Percentiles rank a stretch among this genome's conserved stretches.
Conservation (phyloP, 805 yeast genomes). For the Yueomyces sinensis region DNA sequence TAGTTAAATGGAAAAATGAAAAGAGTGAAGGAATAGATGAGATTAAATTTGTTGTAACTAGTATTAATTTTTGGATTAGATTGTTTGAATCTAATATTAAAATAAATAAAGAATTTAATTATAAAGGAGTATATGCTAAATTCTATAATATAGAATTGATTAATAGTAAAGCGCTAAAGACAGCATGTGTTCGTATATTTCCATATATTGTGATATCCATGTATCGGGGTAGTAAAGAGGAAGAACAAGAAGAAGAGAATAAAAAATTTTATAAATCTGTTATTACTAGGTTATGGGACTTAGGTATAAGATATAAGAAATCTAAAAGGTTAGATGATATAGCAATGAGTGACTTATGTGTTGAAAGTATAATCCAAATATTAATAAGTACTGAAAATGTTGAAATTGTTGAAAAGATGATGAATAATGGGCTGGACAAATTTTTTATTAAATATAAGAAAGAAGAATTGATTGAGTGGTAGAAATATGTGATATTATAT, state of each 20-base stretch:
- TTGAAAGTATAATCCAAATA: no score
- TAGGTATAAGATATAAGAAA: no score
- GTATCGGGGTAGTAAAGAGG: no score
- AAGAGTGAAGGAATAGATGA: conserved; percentile 4
- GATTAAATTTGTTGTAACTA: conserved; percentile 7
- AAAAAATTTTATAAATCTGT: neutral
- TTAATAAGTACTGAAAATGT: no score
- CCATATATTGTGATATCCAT: conserved; percentile 2
- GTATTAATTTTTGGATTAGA: conserved; percentile 14
- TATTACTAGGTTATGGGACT: neutral
- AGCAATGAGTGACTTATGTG: no score
- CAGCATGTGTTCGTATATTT: conserved; percentile 6
- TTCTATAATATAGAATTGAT: conserved; percentile 14
- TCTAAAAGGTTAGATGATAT: no score
- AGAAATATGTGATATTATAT: no score
- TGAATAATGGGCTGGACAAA: no score
- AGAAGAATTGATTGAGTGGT: no score
- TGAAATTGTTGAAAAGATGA: no score
- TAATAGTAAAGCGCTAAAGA: conserved; percentile 5
- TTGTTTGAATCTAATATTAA: conserved; percentile 12
- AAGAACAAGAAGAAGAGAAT: no score
- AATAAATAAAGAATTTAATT: conserved; percentile 7
- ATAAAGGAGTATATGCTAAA: conserved; percentile 14
- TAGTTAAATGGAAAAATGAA: conserved; percentile 3
- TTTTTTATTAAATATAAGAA: no score